Evolutionary conservation across 2,329 filamentous ascomycete species (phyloP).

Genomic region (Chalaropsis ovoidea): DNA sequence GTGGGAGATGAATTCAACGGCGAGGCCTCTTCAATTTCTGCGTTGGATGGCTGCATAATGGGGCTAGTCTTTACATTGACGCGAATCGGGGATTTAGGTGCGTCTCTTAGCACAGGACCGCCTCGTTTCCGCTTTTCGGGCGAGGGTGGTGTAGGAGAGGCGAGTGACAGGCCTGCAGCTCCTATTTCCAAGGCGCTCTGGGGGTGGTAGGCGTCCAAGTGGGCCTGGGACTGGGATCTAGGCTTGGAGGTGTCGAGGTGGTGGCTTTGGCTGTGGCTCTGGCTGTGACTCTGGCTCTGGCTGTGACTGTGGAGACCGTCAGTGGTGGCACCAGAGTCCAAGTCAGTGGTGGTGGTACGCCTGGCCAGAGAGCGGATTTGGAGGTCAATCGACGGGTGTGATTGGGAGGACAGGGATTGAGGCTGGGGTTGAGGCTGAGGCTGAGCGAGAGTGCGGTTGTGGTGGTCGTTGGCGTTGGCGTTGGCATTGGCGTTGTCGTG

Average conservation of each 20-base stretch:
- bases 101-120: slow-evolving; percentile 41
- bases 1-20: slow-evolving; percentile 19
- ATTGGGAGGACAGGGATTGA: background rate
- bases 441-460: background rate
- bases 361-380: background rate
- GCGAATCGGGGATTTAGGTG: slow-evolving; percentile 47
- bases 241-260: background rate
- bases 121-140: slow-evolving; percentile 27
- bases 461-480: background rate
- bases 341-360: slow-evolving; percentile 4
- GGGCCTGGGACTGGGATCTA: slow-evolving; percentile 9
- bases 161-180: slow-evolving; percentile 7
- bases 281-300: background rate
- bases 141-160: slow-evolving; percentile 3
- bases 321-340: background rate
- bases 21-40: slow-evolving; percentile 23
- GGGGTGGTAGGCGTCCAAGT: slow-evolving; percentile 6
- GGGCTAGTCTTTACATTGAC: slow-evolving; percentile 30
- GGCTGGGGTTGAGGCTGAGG: slow-evolving; percentile 7
- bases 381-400: background rate
- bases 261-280: background rate
- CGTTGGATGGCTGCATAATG: slow-evolving; percentile 22
- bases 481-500: no score
- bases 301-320: background rate
- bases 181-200: slow-evolving; percentile 3